Percentiles rank a stretch among this genome's conserved stretches.
phyloP scores from a whole-genome alignment of 116 monocot species.

The Cymodocea nodosa region DNA sequence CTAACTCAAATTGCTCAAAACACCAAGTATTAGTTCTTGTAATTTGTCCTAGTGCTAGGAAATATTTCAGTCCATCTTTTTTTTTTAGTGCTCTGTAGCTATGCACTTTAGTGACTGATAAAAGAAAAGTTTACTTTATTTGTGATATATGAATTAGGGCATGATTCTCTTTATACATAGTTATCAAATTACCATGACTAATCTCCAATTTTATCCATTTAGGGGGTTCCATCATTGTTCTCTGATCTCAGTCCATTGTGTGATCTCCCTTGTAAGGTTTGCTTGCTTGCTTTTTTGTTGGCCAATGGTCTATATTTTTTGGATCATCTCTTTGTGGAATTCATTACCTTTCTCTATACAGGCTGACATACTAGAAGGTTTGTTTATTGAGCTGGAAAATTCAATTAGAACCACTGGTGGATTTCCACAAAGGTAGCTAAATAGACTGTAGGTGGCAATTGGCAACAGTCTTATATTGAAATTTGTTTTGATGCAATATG shows the following conservation, averaged over 20 bases:
- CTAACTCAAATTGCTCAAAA: no score
- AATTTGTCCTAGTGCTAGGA: no score
- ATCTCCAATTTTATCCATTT: neutral
- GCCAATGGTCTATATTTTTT: neutral
- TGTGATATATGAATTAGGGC: no score
- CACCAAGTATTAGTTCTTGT: no score
- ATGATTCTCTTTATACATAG: no score
- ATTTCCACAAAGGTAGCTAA: constrained; percentile 79
- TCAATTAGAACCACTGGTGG: constrained; percentile 59
- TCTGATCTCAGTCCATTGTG: constrained; percentile 89
- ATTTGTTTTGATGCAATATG: neutral
- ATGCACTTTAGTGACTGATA: no score
- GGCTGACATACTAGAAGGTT: constrained; percentile 67
- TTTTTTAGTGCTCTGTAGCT: no score
- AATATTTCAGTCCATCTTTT: no score
- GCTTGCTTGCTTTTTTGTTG: constrained; percentile 7
- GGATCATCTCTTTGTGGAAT: neutral
- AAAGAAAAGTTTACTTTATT: no score
- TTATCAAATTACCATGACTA: neutral
- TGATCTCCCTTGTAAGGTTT: constrained; percentile 71
- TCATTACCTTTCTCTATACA: constrained; percentile 14
- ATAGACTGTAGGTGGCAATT: no score
- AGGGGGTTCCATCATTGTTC: constrained; percentile 98
- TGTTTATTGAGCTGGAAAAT: constrained; percentile 67
- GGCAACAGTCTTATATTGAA: no score